Percentiles rank a stretch among this genome's conserved stretches.
Evolutionary conservation across 768 basidiomycete genomes (phyloP).

Genomic region (Serendipita sp.): DNA sequence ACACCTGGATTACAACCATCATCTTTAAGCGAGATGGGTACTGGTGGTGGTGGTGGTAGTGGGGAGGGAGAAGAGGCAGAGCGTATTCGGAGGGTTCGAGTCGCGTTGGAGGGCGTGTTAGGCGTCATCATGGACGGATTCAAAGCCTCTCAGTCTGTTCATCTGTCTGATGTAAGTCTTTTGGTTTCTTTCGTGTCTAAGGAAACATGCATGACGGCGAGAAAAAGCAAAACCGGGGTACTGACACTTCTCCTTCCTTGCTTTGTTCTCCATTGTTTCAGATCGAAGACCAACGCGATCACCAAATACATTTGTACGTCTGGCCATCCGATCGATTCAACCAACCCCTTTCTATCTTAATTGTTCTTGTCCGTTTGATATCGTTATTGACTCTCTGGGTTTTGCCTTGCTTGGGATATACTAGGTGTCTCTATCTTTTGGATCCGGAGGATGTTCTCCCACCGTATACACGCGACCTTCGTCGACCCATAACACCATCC

Average conservation of each 20-base stretch:
- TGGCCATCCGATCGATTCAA: too few relatives aligned
- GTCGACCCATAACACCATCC: neutral
- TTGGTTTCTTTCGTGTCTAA: neutral
- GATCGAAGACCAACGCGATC: neutral
- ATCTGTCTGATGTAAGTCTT: neutral
- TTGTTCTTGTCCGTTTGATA: neutral
- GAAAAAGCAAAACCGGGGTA: too few relatives aligned
- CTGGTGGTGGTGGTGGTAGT: too few relatives aligned
- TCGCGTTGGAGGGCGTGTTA: too few relatives aligned
- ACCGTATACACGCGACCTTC: neutral
- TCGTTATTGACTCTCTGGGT: neutral
- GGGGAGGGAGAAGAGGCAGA: too few relatives aligned
- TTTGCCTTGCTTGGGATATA: too few relatives aligned
- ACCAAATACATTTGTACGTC: neutral
- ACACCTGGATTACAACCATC: neutral
- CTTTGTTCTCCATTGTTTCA: neutral
- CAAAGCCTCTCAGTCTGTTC: too few relatives aligned
- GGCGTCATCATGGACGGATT: too few relatives aligned
- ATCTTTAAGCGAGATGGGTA: neutral
- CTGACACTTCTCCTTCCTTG: too few relatives aligned
- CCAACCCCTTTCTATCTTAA: neutral
- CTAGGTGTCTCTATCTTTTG: constrained; percentile 1
- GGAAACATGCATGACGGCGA: too few relatives aligned
- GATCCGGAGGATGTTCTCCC: neutral
- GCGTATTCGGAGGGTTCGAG: too few relatives aligned